A percentile compares a stretch with the other conserved stretches of the same genome.
These are phyloP conservation scores for Colletotrichum lupini DNA, from an alignment of 2,329 filamentous ascomycete genomes.

Conservation along the genomic window DNA sequence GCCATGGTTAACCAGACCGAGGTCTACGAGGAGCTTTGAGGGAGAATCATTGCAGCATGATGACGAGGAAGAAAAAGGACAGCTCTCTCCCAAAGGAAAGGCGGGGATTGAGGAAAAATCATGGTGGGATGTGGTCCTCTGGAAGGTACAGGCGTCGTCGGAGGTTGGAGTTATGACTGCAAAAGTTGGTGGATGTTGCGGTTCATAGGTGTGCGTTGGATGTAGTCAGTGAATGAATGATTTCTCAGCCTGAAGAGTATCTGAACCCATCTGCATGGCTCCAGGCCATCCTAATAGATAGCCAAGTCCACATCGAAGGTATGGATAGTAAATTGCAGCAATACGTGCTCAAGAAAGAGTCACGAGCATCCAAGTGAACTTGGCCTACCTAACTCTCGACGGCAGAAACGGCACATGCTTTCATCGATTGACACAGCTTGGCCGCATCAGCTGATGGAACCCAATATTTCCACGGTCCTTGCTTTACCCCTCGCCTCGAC, in stretches of 20 bases:
- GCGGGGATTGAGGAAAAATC: neutral
- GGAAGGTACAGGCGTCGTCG: neutral
- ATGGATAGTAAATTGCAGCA: neutral
- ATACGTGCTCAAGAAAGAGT: neutral
- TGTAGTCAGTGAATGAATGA: neutral
- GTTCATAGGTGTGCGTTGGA: neutral
- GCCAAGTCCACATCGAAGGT: neutral
- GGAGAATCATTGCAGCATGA: neutral
- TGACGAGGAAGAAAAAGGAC: neutral
- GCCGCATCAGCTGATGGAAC: neutral
- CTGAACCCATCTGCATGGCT: neutral
- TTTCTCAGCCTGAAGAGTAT: neutral
- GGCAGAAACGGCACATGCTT: neutral
- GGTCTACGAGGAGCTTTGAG: slow-evolving; percentile 26
- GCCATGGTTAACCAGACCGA: slow-evolving; percentile 33
- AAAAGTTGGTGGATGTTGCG: neutral
- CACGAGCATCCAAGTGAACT: neutral
- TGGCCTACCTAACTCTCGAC: neutral
- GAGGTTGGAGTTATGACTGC: neutral
- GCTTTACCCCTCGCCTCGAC: neutral
- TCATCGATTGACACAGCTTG: neutral
- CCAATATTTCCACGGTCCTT: too few species aligned
- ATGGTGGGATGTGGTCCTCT: neutral
- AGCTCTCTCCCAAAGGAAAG: neutral
- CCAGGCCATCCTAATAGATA: neutral